Base-by-base conservation (phyloP, 805 yeast genomes). In the Metschnikowia vanudenii region DNA sequence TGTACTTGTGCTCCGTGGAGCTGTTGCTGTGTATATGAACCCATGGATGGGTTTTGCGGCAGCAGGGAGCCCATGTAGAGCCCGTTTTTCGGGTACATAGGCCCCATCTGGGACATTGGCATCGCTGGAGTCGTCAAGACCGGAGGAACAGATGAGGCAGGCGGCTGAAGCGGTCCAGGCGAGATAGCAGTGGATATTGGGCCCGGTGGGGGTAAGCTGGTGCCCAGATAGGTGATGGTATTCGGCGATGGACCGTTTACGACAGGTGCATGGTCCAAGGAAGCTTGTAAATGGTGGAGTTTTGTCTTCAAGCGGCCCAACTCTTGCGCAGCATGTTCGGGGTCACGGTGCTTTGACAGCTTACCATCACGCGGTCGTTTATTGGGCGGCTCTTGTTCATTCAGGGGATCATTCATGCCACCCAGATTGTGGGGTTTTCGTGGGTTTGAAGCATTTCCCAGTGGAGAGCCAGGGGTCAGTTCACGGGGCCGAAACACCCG, bases 261-360 rank as follows among this genome's bases (percentile, higher is more conserved):
- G 8, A 19, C 29, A 20, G 29, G 29, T 20, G 26, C 17, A 20
- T 29, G 39, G 22, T 18, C 37, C 31, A 40, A 17, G 22, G 43
- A 32, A 5, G 37, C 20, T 31, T 40, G 37, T 19, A 40, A n/a
- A n/a, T 40, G 20, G 4, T n/a, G 37, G 22, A 40, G 37, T 24
- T 32, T 40, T 8, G 18, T 20, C 14, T 22, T 31, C n/a, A 40
- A 24, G 28, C 37, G 43, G 3, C 8, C 2, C 37, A 40, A 32
- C 32, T 40, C 37, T 37, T 40, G 37, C 16, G 19, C 37, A 9
- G 22, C 28, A 14, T 9, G n/a, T 19, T 39, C 16, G 12, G 22
- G 29, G 9, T 12, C 29, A 9, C 12, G n/a, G 11, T 11, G 29
- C 9, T 22, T 14, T 4, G 29, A 24, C 2, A 17, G 10, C 17